Conservation (phyloP, 2,329 filamentous ascomycete genomes). For the Fusarium cyanostomum region DNA sequence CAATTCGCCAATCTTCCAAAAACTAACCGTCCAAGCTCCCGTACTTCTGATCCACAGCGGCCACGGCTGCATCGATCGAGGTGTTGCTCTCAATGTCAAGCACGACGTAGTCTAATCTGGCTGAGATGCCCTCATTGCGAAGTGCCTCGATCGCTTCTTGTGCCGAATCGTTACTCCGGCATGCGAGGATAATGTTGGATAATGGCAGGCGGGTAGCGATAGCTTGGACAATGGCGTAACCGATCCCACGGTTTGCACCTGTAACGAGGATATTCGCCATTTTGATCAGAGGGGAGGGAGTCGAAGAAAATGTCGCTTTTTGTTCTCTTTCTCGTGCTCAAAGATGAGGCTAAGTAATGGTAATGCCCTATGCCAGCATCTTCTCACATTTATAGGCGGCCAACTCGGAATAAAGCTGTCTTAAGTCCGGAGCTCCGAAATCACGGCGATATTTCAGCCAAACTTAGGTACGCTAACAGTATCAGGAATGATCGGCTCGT, state of each 20-base stretch:
- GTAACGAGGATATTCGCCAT: constrained; percentile 4
- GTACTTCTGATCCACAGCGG: not conserved
- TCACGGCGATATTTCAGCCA: too few relatives aligned
- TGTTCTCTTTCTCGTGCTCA: too few relatives aligned
- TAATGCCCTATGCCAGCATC: too few relatives aligned
- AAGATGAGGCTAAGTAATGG: too few relatives aligned
- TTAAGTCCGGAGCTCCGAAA: too few relatives aligned
- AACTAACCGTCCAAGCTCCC: not conserved
- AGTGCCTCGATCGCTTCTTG: not conserved
- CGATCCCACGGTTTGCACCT: constrained; percentile 17
- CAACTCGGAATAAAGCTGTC: too few relatives aligned
- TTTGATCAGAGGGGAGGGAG: too few relatives aligned
- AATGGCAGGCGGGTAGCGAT: not conserved
- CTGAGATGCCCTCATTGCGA: fast-evolving
- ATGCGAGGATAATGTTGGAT: constrained; percentile 9
- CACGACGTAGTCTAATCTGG: not conserved
- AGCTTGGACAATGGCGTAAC: constrained; percentile 14
- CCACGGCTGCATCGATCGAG: not conserved
- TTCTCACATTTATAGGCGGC: too few relatives aligned
- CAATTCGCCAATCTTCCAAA: fast-evolving
- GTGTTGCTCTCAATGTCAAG: constrained; percentile 4
- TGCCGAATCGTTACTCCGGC: not conserved
- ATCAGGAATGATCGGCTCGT: too few relatives aligned
- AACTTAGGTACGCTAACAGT: too few relatives aligned
- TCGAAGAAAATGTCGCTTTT: too few relatives aligned